These are phyloP conservation scores for Linum lewisii DNA, from an alignment of 345 rosid species.

Conservation along the genomic window DNA sequence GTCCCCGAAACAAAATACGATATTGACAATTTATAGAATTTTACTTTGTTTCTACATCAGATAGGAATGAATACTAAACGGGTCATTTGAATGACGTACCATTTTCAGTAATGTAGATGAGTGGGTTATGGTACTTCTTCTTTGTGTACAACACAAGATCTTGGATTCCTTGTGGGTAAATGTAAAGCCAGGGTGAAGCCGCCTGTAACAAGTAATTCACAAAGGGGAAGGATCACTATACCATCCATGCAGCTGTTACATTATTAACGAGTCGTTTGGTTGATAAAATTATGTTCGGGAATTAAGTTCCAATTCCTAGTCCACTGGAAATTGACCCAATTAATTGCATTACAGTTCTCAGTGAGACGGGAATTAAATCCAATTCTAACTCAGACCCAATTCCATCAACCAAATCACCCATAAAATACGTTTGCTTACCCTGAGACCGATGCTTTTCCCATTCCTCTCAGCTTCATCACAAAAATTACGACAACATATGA, in stretches of 20 bases:
- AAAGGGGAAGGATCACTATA: no score
- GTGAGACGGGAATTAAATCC: no score
- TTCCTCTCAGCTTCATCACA: constrained; percentile 6
- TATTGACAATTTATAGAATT: no score
- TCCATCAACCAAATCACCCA: no score
- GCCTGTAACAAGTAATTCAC: constrained; percentile 10
- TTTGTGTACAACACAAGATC: constrained; percentile 9
- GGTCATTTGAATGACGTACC: constrained; percentile 14
- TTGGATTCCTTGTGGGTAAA: constrained; percentile 15
- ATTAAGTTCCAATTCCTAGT: constrained; percentile 7
- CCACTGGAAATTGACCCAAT: no score
- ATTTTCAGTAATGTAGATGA: constrained; percentile 37
- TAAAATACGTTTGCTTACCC: no score
- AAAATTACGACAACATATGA: not conserved
- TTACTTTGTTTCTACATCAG: not conserved
- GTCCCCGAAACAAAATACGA: no score
- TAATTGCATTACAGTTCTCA: no score
- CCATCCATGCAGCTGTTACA: no score
- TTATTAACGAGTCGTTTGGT: no score
- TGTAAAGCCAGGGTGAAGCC: constrained; percentile 13
- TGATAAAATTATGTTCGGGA: no score
- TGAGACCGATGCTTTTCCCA: constrained; percentile 18
- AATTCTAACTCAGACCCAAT: no score
- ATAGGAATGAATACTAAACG: not conserved
- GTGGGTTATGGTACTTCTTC: constrained; percentile 24